Evolutionary conservation across 768 basidiomycete genomes (phyloP).

Genomic region (Floccularia luteovirens): DNA sequence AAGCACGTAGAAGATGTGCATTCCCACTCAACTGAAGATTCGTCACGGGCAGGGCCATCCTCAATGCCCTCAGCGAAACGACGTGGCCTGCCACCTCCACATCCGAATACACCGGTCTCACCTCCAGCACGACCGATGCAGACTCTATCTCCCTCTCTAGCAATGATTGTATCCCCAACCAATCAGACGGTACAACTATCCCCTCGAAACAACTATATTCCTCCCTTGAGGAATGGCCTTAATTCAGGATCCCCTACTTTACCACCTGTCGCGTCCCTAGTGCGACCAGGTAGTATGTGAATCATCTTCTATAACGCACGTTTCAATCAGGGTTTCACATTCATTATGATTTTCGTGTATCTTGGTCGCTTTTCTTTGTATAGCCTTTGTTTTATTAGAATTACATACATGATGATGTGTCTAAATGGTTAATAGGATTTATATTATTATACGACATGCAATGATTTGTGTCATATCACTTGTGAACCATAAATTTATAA

Average conservation of each 20-base stretch:
- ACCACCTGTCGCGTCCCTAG: slow-evolving; percentile 15
- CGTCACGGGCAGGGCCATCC: slow-evolving; percentile 13
- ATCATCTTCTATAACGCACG: slow-evolving; percentile 4
- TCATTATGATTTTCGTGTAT: slow-evolving; percentile 1
- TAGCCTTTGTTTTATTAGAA: slow-evolving; percentile 4
- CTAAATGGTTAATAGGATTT: slow-evolving; percentile 2
- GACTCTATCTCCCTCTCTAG: slow-evolving; percentile 54
- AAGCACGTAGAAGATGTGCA: slow-evolving; percentile 32
- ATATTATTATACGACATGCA: slow-evolving; percentile 2
- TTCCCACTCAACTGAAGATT: slow-evolving; percentile 12
- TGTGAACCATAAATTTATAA: slow-evolving; percentile 64
- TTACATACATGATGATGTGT: slow-evolving; percentile 3
- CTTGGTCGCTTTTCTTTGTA: neutral
- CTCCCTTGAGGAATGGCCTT: slow-evolving; percentile 15
- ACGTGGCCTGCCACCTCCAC: slow-evolving; percentile 21
- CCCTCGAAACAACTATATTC: slow-evolving; percentile 23
- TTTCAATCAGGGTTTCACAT: neutral
- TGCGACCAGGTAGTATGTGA: slow-evolving; percentile 5
- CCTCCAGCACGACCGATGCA: slow-evolving; percentile 29
- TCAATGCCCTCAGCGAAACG: slow-evolving; percentile 24
- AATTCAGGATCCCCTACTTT: slow-evolving; percentile 16
- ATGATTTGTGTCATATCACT: too few species aligned
- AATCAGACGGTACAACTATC: slow-evolving; percentile 31
- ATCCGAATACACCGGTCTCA: slow-evolving; percentile 10
- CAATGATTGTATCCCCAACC: slow-evolving; percentile 56